Percentiles rank a stretch among this genome's conserved stretches.
Conservation (phyloP, 2,329 filamentous ascomycete species). For the Periconia macrospinosa region DNA sequence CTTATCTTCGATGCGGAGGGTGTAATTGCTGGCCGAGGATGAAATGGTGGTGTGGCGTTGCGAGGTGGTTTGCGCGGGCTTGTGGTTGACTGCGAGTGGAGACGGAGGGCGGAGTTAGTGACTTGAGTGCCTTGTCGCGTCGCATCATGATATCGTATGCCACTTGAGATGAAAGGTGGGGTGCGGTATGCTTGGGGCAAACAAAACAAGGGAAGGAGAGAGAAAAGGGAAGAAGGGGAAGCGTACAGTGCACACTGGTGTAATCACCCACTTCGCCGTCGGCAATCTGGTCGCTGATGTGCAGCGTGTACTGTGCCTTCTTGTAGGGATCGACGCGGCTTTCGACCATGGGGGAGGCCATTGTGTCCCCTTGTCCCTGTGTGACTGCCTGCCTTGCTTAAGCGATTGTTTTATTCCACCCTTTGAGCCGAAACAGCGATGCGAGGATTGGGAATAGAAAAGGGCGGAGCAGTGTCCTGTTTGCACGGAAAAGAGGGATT, state of each 20-base stretch:
- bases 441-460: no score
- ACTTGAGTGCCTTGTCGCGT: not conserved
- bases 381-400: not conserved
- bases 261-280: constrained; percentile 23
- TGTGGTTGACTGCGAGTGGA: constrained; percentile 47
- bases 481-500: not conserved
- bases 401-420: no score
- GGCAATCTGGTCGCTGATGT: constrained; percentile 38
- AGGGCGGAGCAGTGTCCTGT: not conserved
- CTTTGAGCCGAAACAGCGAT: no score
- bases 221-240: constrained; percentile 1
- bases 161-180: not conserved
- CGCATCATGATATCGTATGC: not conserved
- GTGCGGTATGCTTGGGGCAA: no score
- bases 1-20: constrained; percentile 32
- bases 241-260: constrained; percentile 40
- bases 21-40: constrained; percentile 26
- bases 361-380: constrained; percentile 8
- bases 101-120: not conserved
- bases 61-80: constrained; percentile 39
- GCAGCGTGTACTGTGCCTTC: constrained; percentile 42
- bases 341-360: constrained; percentile 43
- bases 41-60: constrained; percentile 33
- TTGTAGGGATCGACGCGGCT: constrained; percentile 42
- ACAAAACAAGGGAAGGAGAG: not conserved